A percentile compares a stretch with the other conserved stretches of the same genome.
Evolutionary conservation across 2,329 filamentous ascomycete genomes (phyloP).

Genomic region (Microdochium bolleyi): DNA sequence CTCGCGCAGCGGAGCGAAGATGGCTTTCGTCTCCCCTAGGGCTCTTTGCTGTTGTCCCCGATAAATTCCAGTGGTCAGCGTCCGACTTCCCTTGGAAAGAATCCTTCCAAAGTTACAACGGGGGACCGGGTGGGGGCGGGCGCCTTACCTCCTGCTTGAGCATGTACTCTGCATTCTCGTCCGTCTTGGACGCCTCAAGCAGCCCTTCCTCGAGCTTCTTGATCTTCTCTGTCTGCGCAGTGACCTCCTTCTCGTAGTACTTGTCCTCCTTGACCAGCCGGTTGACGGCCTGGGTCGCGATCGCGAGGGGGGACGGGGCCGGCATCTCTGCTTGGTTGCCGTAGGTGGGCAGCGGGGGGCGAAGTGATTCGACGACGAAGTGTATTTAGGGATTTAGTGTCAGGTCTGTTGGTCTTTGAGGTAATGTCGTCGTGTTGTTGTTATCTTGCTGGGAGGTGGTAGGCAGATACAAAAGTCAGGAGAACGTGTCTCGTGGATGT

Average conservation of each 20-base stretch:
- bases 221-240: constrained; percentile 65
- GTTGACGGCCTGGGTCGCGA: constrained; percentile 70
- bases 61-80: neutral
- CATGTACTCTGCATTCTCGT: constrained; percentile 69
- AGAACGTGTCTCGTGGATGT: neutral
- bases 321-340: constrained; percentile 48
- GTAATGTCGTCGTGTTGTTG: no score
- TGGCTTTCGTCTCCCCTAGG: constrained; percentile 77
- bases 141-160: constrained; percentile 76
- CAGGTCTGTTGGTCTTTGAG: no score
- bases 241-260: constrained; percentile 82
- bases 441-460: no score
- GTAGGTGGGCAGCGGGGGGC: no score
- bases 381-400: no score
- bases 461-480: neutral
- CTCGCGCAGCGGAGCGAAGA: constrained; percentile 64
- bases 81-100: no score
- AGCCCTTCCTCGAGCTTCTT: constrained; percentile 58
- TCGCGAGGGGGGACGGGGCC: constrained; percentile 65
- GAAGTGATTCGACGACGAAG: no score
- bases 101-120: no score
- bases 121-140: neutral
- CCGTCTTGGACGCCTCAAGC: constrained; percentile 41
- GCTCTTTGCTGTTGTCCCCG: constrained; percentile 57
- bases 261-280: constrained; percentile 87